Base-by-base conservation (phyloP, 768 basidiomycete species). In the Dacryopinax spathularia region DNA sequence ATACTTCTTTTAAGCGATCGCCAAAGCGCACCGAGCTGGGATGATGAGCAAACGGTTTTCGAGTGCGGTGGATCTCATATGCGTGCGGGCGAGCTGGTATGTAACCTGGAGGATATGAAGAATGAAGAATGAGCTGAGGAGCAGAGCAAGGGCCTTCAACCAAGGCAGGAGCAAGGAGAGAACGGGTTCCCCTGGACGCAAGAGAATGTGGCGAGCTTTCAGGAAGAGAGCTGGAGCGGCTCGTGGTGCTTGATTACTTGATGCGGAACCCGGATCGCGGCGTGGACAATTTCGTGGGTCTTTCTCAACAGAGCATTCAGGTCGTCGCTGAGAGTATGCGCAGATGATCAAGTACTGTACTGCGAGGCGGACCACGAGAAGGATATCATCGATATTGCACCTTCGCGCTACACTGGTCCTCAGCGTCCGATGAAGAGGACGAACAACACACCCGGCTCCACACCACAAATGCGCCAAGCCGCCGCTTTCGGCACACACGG, bases 191-290 rank as follows among this genome's bases (percentile, higher is more conserved):
- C 61, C 59, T 29, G 48, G 61, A 25, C 20, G 13, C 80, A 83
- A 60, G 75, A 77, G 3, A 76, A 78, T 62, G 22, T 36, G 1
- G 64, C 43, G 33, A 56, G 34, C 75, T 81, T 43, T 84, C 59
- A 63, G 34, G 37, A 64, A 15, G 60, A 60, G 33, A 31, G 37
- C 7, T n/a, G 59, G 33, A 60, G 62, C 22, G 33, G 29, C 13
- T 39, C 22, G 61, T 37, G 31, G 27, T 43, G 61, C 25, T 66
- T 88, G 91, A 94, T 74, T 91, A 88, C 74, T 78, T 95, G 43
- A 94, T 94, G 87, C 83, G 91, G 61, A 94, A 93, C 72, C 94
- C 92, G 20, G 91, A 92, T 71, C 84, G 91, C 60, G 86, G 84
- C 18, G 86, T 89, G 0, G 90, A 91, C 76, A 91, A 91, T 72